phyloP scores from a whole-genome alignment of 345 rosid genomes.

The Kernera saxatilis region DNA sequence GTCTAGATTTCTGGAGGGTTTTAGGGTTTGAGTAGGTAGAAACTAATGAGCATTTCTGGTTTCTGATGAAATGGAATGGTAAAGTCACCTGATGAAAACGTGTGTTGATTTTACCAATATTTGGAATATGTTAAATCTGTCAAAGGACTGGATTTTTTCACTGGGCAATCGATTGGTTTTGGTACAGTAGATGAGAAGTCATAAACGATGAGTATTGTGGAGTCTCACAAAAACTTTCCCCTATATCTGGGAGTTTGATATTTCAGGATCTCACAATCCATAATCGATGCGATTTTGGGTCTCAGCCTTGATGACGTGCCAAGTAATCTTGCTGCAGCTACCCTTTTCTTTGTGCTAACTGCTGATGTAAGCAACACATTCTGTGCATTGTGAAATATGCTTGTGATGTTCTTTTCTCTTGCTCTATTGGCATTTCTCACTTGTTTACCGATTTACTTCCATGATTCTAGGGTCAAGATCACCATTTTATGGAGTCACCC shows the following conservation, averaged over 20 bases:
- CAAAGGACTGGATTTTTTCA: background rate
- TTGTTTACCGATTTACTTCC: background rate
- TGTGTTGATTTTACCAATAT: background rate
- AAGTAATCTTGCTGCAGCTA: constrained; percentile 82
- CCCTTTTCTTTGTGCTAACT: constrained; percentile 69
- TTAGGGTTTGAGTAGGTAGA: background rate
- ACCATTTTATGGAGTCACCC: constrained; percentile 65
- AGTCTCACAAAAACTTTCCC: background rate
- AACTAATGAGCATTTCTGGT: background rate
- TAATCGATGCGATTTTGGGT: constrained; percentile 72
- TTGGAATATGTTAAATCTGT: background rate
- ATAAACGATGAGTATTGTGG: background rate
- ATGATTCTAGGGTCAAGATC: constrained; percentile 70
- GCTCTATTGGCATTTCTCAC: background rate
- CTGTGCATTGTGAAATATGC: background rate
- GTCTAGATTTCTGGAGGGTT: background rate
- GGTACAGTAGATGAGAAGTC: background rate
- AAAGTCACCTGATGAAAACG: background rate
- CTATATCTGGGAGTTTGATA: background rate
- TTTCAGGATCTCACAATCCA: constrained; percentile 70
- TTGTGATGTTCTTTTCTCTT: background rate
- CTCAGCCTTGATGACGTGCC: constrained; percentile 72
- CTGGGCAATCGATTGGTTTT: background rate
- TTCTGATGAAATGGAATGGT: background rate
- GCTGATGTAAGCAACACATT: constrained; percentile 54